Base-by-base conservation (phyloP, 2,329 filamentous ascomycete species). In the Shiraia sp. region DNA sequence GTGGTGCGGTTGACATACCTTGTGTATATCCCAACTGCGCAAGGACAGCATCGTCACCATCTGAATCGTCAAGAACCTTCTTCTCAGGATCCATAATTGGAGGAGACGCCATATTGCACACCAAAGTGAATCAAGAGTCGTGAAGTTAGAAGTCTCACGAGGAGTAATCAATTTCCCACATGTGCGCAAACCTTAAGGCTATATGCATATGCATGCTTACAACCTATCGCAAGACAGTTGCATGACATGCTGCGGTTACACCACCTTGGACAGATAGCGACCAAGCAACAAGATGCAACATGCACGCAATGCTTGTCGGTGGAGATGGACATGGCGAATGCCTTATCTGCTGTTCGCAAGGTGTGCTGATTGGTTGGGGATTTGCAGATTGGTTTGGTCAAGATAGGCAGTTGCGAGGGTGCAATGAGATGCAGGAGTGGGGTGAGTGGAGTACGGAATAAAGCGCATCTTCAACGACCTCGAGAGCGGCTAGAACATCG, bases 11-110 rank as follows among this genome's bases (percentile, higher is more conserved):
- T 15, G 7, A 19, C 47, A 17, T 45, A 66, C 68, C 68, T 45
- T 70, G 70, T 10, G 69, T 59, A 39, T 74, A 74, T 0, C 72
- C 72, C 26, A 73, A 42, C 40, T 70, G 57, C 33, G 68, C 68
- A 1, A 74, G 61, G 14, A 66, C 65, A 14, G 61, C 61, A 61
- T 73, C 70, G 43, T 72, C 71, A 26, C 53, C 60, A 19, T 51
- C 53, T 7, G 26, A 44, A 10, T 53, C 53, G 16, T 51, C 42
- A 9, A 63, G 42, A 8, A 57, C 51, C 40, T 63, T 61, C 47
- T 53, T 53, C 40, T 59, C 51, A 4, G 41, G 26, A 24, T 60
- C 55, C 12, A 41, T 40, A 6, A 30, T 32, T n/a, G 45, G 42
- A 25, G 14, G 47, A 10, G 34, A 10, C 23, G 43, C 36, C 52